Base-by-base conservation (phyloP, 1,284 basidiomycete species). In the Clitocybe nebularis region DNA sequence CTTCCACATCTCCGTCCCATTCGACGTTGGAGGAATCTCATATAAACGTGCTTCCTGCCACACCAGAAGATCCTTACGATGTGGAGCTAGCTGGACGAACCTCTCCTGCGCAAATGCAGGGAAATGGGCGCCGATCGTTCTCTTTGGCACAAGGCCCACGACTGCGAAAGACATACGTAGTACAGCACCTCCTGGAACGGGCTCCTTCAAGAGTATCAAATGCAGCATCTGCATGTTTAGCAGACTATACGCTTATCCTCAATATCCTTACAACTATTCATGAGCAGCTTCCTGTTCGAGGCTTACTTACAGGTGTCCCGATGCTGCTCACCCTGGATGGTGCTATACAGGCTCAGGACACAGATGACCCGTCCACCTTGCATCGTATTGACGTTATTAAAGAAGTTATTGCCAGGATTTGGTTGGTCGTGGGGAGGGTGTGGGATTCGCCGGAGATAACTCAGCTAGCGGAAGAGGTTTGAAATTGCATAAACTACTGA, bases 281-380 rank as follows among this genome's bases (percentile, higher is more conserved):
- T 37, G 71, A 81, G 40, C 73, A 84, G 29, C 60, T 86, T 11
- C 90, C 93, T 0, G 66, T 84, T 20, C 77, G 84, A 17, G 84
- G 84, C 1, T 57, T 95, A 25, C 62, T 93, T 14, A 81, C 84
- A 0, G 84, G 89, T 21, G 69, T 91, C 23, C 93, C 94, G 1
- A 93, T 95, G 85, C 64, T 98, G 26, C 59, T 92, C 22, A 81
- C 88, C 0, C 63, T 97, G 28, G 83, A 91, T 51, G 62, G 59
- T 4, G 77, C 79, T 25, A 72, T 76, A 1, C 65, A 55, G 52
- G 64, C 56, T 44, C 75, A 72, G 21, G 65, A 66, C 11, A 54
- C 59, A 6, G 60, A 60, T 21, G 70, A 76, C 49, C 54, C 62
- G 37, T 61, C 52, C 39, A 65, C 61, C 36, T 58, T 63, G 26